phyloP scores from a whole-genome alignment of 73 alveolate species.

The Paramecium bursaria region DNA sequence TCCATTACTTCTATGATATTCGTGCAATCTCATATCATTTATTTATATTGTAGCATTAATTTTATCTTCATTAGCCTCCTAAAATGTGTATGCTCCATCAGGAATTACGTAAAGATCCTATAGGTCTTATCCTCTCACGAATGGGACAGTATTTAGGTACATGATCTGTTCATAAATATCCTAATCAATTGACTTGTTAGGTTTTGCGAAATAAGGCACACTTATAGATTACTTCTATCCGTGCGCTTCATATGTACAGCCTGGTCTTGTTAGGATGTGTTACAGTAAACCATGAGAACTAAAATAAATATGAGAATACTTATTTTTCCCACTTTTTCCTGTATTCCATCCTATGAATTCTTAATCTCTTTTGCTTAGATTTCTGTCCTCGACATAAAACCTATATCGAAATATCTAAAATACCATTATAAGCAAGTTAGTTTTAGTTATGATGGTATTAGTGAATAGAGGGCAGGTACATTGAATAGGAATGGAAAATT shows the following conservation, averaged over 20 bases:
- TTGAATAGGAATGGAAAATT: conserved; percentile 48
- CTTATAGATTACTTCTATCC: conserved; percentile 44
- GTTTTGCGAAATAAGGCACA: conserved; percentile 63
- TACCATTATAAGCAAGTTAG: conserved; percentile 76
- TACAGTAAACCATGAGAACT: conserved; percentile 36
- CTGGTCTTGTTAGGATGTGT: conserved; percentile 65
- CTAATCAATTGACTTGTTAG: conserved; percentile 79
- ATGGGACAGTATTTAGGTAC: conserved; percentile 78
- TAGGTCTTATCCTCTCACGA: conserved; percentile 72
- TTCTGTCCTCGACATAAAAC: conserved; percentile 67
- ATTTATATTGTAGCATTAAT: conserved; percentile 87
- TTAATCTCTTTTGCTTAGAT: conserved; percentile 69
- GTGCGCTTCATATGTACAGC: conserved; percentile 69
- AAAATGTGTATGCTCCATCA: conserved; percentile 94
- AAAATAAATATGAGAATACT: background rate
- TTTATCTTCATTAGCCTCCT: conserved; percentile 76
- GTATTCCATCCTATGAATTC: conserved; percentile 78
- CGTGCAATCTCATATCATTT: conserved; percentile 87
- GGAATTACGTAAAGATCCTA: conserved; percentile 80
- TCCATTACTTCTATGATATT: conserved; percentile 96
- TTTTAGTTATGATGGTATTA: background rate
- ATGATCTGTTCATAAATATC: conserved; percentile 85
- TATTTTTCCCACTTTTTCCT: conserved; percentile 53
- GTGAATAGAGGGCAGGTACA: conserved; percentile 14
- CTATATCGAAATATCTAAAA: background rate